phyloP scores from a whole-genome alignment of 768 basidiomycete species.

The Suillus occidentalis region DNA sequence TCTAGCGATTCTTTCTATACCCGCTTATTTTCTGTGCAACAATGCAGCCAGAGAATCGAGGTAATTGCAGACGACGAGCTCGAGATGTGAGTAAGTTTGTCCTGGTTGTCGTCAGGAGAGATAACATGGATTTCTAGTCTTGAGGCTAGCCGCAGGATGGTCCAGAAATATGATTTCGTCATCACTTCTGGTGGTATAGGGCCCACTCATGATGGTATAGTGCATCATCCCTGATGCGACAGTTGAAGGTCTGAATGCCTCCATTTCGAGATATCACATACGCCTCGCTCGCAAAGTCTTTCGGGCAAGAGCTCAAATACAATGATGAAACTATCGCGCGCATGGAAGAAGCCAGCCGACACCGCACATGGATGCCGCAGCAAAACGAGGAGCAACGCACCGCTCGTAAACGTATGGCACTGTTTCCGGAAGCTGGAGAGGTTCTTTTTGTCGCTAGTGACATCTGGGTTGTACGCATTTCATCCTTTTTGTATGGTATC shows the following conservation, averaged over 20 bases:
- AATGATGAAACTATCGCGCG: slow-evolving; percentile 76
- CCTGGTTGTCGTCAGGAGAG: background rate
- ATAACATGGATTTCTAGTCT: slow-evolving; percentile 44
- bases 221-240: background rate
- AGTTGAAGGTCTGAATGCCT: slow-evolving; percentile 1
- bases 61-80: slow-evolving; percentile 89
- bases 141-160: slow-evolving; percentile 84
- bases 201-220: slow-evolving; percentile 82
- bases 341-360: slow-evolving; percentile 62
- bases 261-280: slow-evolving; percentile 80
- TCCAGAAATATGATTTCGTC: slow-evolving; percentile 83
- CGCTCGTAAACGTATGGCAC: slow-evolving; percentile 86
- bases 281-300: slow-evolving; percentile 82
- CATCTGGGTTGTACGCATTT: slow-evolving; percentile 75
- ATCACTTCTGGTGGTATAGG: slow-evolving; percentile 91
- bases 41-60: slow-evolving; percentile 76
- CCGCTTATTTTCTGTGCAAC: slow-evolving; percentile 16
- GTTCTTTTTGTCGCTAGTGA: slow-evolving; percentile 76
- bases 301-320: slow-evolving; percentile 66
- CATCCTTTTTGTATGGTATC: background rate
- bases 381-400: slow-evolving; percentile 74
- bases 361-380: slow-evolving; percentile 53
- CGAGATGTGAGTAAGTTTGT: slow-evolving; percentile 58
- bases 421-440: slow-evolving; percentile 80
- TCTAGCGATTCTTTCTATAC: background rate